Conservation (phyloP, 768 basidiomycete genomes). For the Filobasidium floriforme region DNA sequence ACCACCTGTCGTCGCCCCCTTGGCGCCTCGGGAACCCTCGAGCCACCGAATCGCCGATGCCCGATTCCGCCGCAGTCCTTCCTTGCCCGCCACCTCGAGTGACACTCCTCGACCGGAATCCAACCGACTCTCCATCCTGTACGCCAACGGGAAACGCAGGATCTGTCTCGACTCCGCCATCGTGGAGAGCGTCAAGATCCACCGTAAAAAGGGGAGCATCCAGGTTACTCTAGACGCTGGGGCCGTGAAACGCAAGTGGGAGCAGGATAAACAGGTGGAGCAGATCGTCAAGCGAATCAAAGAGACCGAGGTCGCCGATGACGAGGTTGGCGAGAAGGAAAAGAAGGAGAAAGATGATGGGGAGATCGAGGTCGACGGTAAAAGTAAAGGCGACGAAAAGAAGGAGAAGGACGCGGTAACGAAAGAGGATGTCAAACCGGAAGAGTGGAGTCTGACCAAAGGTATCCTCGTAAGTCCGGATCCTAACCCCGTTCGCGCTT, state of each 20-base stretch:
- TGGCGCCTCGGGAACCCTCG: conserved; percentile 11
- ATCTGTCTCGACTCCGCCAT: conserved; percentile 82
- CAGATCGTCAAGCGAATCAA: conserved; percentile 18
- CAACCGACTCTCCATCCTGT: conserved; percentile 78
- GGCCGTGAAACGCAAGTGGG: conserved; percentile 14
- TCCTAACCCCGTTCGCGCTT: not conserved
- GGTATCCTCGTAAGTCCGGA: conserved; percentile 41
- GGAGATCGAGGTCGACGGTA: conserved; percentile 18
- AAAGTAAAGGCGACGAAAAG: not conserved
- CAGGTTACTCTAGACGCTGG: conserved; percentile 60
- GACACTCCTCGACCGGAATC: conserved; percentile 31
- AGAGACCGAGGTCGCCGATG: conserved; percentile 16
- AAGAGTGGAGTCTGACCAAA: conserved; percentile 21
- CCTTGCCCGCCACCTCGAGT: conserved; percentile 19
- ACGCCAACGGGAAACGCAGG: conserved; percentile 77
- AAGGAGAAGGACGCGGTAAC: conserved; percentile 46
- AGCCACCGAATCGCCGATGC: conserved; percentile 10
- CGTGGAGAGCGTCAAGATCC: conserved; percentile 71
- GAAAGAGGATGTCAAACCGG: conserved; percentile 4
- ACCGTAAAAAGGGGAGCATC: conserved; percentile 72
- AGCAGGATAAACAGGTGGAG: conserved; percentile 19
- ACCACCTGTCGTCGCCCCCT: conserved; percentile 6
- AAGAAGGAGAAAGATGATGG: conserved; percentile 18
- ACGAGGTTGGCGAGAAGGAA: not conserved
- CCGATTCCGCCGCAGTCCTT: conserved; percentile 20